Percentiles rank a stretch among this genome's conserved stretches.
These are phyloP conservation scores for Phlyctochytrium planicorne DNA, from an alignment of 192 early-diverging fungal species.

Conservation along the genomic window DNA sequence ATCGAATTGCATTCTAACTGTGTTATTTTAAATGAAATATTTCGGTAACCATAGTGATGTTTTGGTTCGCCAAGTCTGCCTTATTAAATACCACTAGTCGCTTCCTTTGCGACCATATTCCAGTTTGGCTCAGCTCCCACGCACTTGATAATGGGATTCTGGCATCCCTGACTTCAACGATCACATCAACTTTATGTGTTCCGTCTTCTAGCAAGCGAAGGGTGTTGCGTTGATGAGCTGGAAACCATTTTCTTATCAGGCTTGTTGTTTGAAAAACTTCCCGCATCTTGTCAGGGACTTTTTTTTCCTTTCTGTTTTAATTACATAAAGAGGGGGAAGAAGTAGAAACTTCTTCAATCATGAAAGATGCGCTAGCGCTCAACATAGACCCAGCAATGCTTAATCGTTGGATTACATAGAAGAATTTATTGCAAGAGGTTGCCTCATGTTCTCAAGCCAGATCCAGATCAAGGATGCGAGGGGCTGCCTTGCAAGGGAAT, in stretches of 20 bases:
- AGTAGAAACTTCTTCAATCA: no score
- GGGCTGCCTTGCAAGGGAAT: no score
- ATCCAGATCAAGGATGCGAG: no score
- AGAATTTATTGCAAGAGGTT: no score
- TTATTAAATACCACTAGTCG: slow-evolving; percentile 93
- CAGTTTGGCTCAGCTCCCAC: slow-evolving; percentile 62
- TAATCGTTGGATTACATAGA: no score
- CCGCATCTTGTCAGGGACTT: no score
- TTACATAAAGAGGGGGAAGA: no score
- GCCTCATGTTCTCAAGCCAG: no score
- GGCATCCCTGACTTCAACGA: slow-evolving; percentile 94
- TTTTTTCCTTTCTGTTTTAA: no score
- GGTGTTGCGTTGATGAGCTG: slow-evolving; percentile 45
- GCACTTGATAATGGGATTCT: slow-evolving; percentile 89
- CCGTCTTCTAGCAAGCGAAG: slow-evolving; percentile 42
- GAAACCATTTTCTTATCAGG: slow-evolving; percentile 36
- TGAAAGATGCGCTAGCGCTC: no score
- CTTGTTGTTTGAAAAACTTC: no score
- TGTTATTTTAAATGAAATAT: background rate
- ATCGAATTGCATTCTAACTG: background rate
- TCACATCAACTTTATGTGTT: slow-evolving; percentile 65
- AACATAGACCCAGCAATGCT: no score
- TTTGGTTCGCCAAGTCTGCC: slow-evolving; percentile 75
- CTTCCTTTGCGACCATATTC: slow-evolving; percentile 36
- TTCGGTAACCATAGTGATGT: slow-evolving; percentile 32